phyloP scores from a whole-genome alignment of 225 moss, liverwort and hornwort genomes.

The Sphagnum contortum region DNA sequence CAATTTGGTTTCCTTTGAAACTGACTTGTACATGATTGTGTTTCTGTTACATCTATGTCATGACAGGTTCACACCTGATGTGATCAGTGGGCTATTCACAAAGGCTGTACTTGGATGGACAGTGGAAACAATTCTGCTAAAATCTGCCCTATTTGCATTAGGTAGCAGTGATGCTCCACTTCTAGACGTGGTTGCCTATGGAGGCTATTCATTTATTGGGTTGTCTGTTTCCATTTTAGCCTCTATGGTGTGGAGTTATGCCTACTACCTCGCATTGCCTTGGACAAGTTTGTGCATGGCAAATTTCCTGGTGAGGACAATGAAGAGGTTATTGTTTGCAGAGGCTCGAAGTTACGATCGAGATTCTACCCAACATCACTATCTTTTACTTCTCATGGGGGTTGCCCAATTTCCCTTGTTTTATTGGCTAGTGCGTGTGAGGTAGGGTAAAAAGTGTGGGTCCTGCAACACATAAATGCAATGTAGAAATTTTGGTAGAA shows the following conservation, averaged over 20 bases:
- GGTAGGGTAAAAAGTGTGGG: slow-evolving; percentile 11
- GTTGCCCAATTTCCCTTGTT: slow-evolving; percentile 79
- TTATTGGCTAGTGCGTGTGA: slow-evolving; percentile 57
- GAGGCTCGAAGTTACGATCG: slow-evolving; percentile 87
- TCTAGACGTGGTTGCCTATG: slow-evolving; percentile 78
- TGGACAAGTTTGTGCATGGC: slow-evolving; percentile 91
- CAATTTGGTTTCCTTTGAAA: no score
- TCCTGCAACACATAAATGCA: no score
- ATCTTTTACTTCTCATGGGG: slow-evolving; percentile 72
- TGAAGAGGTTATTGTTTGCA: slow-evolving; percentile 91
- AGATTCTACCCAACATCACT: slow-evolving; percentile 88
- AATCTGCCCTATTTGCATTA: slow-evolving; percentile 51
- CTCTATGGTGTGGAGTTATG: slow-evolving; percentile 57
- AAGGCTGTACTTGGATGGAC: slow-evolving; percentile 82
- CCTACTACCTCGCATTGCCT: slow-evolving; percentile 50
- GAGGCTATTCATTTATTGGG: slow-evolving; percentile 89
- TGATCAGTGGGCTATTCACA: slow-evolving; percentile 62
- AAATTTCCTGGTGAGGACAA: slow-evolving; percentile 78
- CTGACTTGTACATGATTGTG: no score
- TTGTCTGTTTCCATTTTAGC: slow-evolving; percentile 55
- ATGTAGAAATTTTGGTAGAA: no score
- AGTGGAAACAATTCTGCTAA: slow-evolving; percentile 57
- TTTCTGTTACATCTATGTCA: neutral
- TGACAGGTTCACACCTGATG: slow-evolving; percentile 79
- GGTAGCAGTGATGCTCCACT: slow-evolving; percentile 83